Base-by-base conservation (phyloP, 495 filamentous ascomycete genomes). In the Penicillium longicatenatum region DNA sequence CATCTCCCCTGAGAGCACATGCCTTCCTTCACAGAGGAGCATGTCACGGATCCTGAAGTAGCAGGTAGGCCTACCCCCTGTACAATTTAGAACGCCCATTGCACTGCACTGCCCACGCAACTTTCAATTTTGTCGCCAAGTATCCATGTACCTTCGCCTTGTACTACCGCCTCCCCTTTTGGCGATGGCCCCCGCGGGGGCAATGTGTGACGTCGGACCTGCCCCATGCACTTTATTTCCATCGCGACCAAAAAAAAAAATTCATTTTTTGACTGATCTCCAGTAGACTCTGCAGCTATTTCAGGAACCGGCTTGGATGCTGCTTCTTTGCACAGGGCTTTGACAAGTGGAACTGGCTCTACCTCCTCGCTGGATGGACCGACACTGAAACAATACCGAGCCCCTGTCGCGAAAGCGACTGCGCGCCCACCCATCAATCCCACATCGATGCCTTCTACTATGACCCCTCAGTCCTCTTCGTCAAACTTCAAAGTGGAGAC, bases 11-110 rank as follows among this genome's bases (percentile, higher is more conserved):
- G 52, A 54, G 50, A 52, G 46, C 60, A 64, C 49, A 76, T 74
- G 69, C 71, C 71, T 49, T 76, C 72, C 45, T 64, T 73, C 63
- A 66, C 69, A 57, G 70, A 70, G 52, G 63, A 65, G 47, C 52
- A 57, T 54, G 52, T 35, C 43, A 65, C 59, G 17, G 63, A 60
- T 42, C 52, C 61, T 58, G 70, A 73, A 61, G 45, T 65, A 59
- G 61, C 67, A 73, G 74, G 74, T 77, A 74, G 70, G 74, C 61
- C 47, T 61, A 42, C 52, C 31, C 39, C 19, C 43, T 48, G 19
- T 62, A 22, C 48, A 50, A 50, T 52, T 45, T 31, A 47, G 24
- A 41, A 30, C 33, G 12, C 26, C 46, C 41, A 33, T 50, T 62
- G 31, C 48, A 39, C 30, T 52, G 31, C 29, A 51, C 19, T 42